These are phyloP conservation scores for Aspergillus calidoustus DNA, from an alignment of 2,329 filamentous ascomycete genomes.

Conservation along the genomic window DNA sequence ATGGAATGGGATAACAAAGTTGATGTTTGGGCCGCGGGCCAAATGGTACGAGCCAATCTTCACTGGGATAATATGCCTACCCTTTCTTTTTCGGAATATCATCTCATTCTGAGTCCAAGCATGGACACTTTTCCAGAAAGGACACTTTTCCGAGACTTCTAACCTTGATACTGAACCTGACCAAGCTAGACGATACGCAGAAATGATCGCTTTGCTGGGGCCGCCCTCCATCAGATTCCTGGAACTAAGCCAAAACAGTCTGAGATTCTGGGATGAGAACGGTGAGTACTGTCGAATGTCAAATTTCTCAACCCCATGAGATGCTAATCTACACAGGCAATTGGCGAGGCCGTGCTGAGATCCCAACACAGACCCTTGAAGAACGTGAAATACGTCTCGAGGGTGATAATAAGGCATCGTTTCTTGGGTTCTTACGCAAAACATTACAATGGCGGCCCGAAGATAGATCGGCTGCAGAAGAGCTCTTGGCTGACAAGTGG, in stretches of 20 bases:
- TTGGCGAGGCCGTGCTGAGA: constrained; percentile 28
- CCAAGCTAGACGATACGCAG: not conserved
- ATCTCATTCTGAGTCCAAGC: constrained; percentile 13
- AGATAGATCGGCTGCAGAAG: constrained; percentile 27
- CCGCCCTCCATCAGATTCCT: not conserved
- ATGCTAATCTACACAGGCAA: constrained; percentile 26
- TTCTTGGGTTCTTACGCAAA: constrained; percentile 35
- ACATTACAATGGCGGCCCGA: constrained; percentile 36
- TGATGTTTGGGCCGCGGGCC: constrained; percentile 55
- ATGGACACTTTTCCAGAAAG: constrained; percentile 52
- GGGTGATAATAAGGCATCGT: constrained; percentile 26
- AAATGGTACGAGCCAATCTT: constrained; percentile 43
- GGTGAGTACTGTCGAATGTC: not conserved
- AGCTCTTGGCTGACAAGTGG: constrained; percentile 28
- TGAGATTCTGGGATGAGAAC: constrained; percentile 1
- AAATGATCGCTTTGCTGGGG: not conserved
- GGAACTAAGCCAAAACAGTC: not conserved
- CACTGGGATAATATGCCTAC: not conserved
- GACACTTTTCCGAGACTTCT: constrained; percentile 43
- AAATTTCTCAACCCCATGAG: not conserved
- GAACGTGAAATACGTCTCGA: constrained; percentile 29
- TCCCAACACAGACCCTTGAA: constrained; percentile 33
- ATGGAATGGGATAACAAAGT: constrained; percentile 48
- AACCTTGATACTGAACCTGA: constrained; percentile 31
- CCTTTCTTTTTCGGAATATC: not conserved